Conservation (phyloP, 2,329 filamentous ascomycete species). For the Ceratocystis eucalypticola region DNA sequence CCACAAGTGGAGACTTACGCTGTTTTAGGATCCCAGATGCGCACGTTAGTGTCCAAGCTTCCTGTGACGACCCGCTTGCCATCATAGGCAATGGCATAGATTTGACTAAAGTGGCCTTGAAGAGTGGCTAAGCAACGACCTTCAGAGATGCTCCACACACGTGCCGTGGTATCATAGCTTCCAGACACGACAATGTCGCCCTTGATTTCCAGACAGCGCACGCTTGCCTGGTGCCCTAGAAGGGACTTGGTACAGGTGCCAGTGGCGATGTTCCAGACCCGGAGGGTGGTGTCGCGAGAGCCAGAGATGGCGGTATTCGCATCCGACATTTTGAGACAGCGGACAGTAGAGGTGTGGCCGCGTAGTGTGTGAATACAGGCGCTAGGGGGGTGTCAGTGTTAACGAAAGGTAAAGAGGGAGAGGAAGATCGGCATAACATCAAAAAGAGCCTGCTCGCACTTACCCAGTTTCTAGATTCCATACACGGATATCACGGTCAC, state of each 20-base stretch:
- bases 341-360: constrained; percentile 90
- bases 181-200: constrained; percentile 96
- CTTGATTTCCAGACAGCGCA: constrained; percentile 88
- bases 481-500: constrained; percentile 88
- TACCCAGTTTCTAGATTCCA: constrained; percentile 94
- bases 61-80: constrained; percentile 86
- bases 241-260: constrained; percentile 84
- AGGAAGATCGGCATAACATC: not conserved
- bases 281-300: constrained; percentile 82
- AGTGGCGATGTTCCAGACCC: constrained; percentile 86
- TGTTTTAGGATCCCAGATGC: constrained; percentile 87
- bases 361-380: constrained; percentile 68
- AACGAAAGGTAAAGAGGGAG: not conserved
- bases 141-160: constrained; percentile 96
- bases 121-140: constrained; percentile 83
- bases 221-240: constrained; percentile 88
- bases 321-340: constrained; percentile 96
- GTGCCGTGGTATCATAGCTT: constrained; percentile 92
- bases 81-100: constrained; percentile 97
- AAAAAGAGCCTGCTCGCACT: constrained; percentile 24
- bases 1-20: constrained; percentile 43
- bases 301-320: constrained; percentile 89
- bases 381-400: constrained; percentile 30
- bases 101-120: constrained; percentile 92
- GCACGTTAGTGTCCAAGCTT: constrained; percentile 88